phyloP scores from a whole-genome alignment of 31 red algal species.

The Endocladia muricata region DNA sequence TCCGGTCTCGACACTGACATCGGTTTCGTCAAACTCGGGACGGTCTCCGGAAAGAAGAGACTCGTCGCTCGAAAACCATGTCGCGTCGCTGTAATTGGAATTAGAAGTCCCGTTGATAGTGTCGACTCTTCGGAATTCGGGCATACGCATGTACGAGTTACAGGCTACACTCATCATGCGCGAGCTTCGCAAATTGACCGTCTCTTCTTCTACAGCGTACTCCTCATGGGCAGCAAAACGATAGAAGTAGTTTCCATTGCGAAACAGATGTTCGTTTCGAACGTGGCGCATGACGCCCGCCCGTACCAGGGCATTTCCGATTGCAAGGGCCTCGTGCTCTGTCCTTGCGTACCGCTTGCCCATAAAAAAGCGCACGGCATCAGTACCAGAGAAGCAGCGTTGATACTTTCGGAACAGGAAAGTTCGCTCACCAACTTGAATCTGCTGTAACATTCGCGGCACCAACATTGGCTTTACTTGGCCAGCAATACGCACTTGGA shows the following conservation, averaged over 20 bases:
- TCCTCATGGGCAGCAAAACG: conserved; percentile 56
- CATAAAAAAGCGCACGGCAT: conserved; percentile 31
- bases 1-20: conserved; percentile 47
- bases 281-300: conserved; percentile 49
- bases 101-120: conserved; percentile 4
- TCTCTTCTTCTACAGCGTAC: conserved; percentile 50
- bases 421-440: conserved; percentile 26
- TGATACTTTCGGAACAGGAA: conserved; percentile 36
- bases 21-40: conserved; percentile 51
- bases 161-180: conserved; percentile 63
- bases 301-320: conserved; percentile 45
- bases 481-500: conserved; percentile 38
- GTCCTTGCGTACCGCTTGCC: conserved; percentile 33
- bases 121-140: conserved; percentile 35
- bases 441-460: conserved; percentile 32
- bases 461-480: conserved; percentile 29
- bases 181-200: conserved; percentile 33
- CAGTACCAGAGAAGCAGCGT: conserved; percentile 40
- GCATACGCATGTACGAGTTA: conserved; percentile 53
- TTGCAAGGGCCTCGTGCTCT: conserved; percentile 39
- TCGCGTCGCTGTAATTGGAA: conserved; percentile 14
- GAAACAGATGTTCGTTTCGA: conserved; percentile 48
- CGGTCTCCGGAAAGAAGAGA: conserved; percentile 7
- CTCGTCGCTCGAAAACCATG: conserved; percentile 21
- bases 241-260: conserved; percentile 55